Percentiles rank a stretch among this genome's conserved stretches.
Evolutionary conservation across 495 filamentous ascomycete genomes (phyloP).

Genomic region (Podospora pseudocomata): DNA sequence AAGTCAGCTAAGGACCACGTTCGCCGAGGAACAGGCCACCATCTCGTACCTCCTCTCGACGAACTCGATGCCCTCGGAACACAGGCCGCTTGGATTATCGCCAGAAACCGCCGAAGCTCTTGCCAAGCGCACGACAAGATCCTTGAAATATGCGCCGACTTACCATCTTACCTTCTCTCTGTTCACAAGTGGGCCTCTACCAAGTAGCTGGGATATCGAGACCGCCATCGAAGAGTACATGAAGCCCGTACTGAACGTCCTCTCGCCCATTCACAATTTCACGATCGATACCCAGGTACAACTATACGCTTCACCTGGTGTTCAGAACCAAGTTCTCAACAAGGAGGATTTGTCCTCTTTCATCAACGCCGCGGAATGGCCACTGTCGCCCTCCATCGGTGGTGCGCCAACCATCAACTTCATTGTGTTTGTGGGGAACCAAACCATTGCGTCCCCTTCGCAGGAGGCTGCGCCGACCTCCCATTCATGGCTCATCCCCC

Average conservation of each 20-base stretch:
- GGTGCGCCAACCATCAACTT: conserved; percentile 93
- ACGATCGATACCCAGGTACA: conserved; percentile 96
- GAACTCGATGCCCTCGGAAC: conserved; percentile 48
- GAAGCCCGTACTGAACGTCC: conserved; percentile 70
- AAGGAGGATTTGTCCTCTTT: conserved; percentile 90
- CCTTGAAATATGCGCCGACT: conserved; percentile 86
- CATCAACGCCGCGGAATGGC: conserved; percentile 98
- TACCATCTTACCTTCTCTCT: conserved; percentile 96
- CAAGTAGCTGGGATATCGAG: conserved; percentile 91
- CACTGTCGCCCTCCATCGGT: conserved; percentile 88
- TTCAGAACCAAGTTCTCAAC: conserved; percentile 61
- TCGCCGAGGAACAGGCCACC: conserved; percentile 84
- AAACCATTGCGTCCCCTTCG: conserved; percentile 37
- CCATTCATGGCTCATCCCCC: conserved; percentile 89
- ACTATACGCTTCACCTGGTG: conserved; percentile 79
- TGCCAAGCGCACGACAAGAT: conserved; percentile 62
- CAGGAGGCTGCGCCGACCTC: conserved; percentile 50
- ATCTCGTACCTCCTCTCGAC: conserved; percentile 77
- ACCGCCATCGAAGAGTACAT: conserved; percentile 77
- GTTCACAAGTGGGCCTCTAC: conserved; percentile 71
- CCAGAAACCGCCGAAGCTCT: conserved; percentile 45
- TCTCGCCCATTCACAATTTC: conserved; percentile 86
- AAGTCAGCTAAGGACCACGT: conserved; percentile 69
- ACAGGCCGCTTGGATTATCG: conserved; percentile 40
- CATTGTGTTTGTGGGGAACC: conserved; percentile 72